A percentile compares a stretch with the other conserved stretches of the same genome.
phyloP scores from a whole-genome alignment of 352 stramenopile species.

The Thalassiosira exigua region DNA sequence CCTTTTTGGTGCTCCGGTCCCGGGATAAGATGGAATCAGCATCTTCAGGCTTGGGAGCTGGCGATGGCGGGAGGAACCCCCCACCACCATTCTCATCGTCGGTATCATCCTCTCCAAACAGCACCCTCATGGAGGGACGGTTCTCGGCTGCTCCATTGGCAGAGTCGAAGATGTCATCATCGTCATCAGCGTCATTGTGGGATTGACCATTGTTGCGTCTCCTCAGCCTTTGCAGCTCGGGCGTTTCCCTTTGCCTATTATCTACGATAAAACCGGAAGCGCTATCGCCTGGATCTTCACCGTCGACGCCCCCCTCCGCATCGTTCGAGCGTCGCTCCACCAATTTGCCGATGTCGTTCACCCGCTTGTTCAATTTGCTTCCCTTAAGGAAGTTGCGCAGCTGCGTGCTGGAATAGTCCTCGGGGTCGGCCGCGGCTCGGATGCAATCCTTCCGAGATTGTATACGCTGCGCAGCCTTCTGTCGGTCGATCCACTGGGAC shows the following conservation, averaged over 20 bases:
- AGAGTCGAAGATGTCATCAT: conserved; percentile 24
- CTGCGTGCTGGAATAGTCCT: conserved; percentile 94
- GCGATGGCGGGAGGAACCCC: conserved; percentile 37
- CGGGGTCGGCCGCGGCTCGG: conserved; percentile 91
- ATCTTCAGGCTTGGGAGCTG: background rate
- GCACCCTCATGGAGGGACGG: conserved; percentile 49
- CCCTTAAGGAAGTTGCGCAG: conserved; percentile 94
- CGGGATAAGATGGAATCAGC: too few relatives aligned
- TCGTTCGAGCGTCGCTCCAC: conserved; percentile 9
- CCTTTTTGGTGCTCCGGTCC: too few relatives aligned
- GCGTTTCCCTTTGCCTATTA: background rate
- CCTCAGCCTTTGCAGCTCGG: conserved; percentile 17
- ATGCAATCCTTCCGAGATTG: conserved; percentile 95
- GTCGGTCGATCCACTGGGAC: conserved; percentile 92
- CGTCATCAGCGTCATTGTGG: conserved; percentile 20
- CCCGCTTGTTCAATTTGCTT: conserved; percentile 88
- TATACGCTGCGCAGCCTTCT: conserved; percentile 89
- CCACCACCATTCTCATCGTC: conserved; percentile 25
- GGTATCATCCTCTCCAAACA: conserved; percentile 46
- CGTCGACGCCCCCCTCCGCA: conserved; percentile 17
- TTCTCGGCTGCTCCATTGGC: background rate
- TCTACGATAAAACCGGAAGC: background rate
- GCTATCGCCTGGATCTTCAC: background rate
- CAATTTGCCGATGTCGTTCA: conserved; percentile 72
- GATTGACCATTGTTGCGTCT: conserved; percentile 12